These are phyloP conservation scores for Schizopora paradoxa DNA, from an alignment of 1,284 basidiomycete species.

Conservation along the genomic window DNA sequence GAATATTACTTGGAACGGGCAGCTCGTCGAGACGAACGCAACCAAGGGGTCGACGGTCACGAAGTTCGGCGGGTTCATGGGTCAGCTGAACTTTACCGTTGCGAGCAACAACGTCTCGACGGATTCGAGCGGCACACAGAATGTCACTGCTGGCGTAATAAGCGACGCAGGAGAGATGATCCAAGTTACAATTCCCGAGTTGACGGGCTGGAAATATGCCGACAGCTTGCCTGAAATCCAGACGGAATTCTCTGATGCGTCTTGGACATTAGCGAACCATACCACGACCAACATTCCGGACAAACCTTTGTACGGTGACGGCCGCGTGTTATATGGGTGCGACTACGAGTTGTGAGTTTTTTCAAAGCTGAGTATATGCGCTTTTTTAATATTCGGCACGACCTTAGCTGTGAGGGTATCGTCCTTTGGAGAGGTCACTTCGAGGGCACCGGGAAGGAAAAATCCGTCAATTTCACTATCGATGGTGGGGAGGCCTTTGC, in stretches of 20 bases:
- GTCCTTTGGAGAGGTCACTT: slow-evolving; percentile 81
- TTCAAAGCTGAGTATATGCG: neutral
- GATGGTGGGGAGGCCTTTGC: slow-evolving; percentile 80
- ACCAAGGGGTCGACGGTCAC: neutral
- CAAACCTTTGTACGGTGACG: slow-evolving; percentile 66
- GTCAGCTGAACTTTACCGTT: neutral
- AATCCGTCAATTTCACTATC: slow-evolving; percentile 65
- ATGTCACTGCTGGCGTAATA: neutral
- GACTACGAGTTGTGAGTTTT: slow-evolving; percentile 73
- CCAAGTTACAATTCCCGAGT: slow-evolving; percentile 27
- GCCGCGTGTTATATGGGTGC: slow-evolving; percentile 71
- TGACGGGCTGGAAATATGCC: slow-evolving; percentile 61
- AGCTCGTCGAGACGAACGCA: slow-evolving; percentile 15
- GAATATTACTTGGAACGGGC: slow-evolving; percentile 42
- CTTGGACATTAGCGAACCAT: slow-evolving; percentile 62
- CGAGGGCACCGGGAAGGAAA: slow-evolving; percentile 47
- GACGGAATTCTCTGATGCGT: slow-evolving; percentile 47
- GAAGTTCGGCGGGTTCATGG: neutral
- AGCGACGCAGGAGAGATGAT: neutral
- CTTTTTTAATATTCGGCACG: neutral
- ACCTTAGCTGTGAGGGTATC: slow-evolving; percentile 64
- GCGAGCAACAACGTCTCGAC: neutral
- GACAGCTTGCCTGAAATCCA: slow-evolving; percentile 68
- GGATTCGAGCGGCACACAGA: neutral
- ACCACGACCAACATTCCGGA: slow-evolving; percentile 64